Conservation (phyloP, 1,284 basidiomycete species). For the Puccinia sorghi region DNA sequence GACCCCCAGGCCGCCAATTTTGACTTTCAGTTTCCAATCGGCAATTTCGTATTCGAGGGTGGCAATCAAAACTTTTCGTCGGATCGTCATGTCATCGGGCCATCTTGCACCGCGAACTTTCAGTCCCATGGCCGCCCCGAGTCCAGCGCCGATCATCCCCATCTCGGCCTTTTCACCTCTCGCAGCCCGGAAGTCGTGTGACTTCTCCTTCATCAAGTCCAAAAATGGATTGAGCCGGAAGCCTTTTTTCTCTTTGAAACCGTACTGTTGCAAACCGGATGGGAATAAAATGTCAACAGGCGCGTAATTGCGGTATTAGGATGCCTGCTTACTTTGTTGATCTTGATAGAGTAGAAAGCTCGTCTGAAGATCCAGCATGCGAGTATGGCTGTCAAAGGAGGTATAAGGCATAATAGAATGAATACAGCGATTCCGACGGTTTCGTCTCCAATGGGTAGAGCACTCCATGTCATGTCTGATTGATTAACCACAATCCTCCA, state of each 20-base stretch:
- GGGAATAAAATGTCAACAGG: background rate
- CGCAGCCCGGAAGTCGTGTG: slow-evolving; percentile 18
- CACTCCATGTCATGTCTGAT: slow-evolving; percentile 70
- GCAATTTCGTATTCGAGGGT: slow-evolving; percentile 92
- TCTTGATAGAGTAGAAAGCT: slow-evolving; percentile 90
- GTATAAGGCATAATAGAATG: slow-evolving; percentile 74
- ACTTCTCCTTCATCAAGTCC: slow-evolving; percentile 43
- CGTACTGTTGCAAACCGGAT: slow-evolving; percentile 30
- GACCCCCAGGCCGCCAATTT: slow-evolving; percentile 92
- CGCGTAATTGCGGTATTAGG: background rate
- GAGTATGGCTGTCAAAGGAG: slow-evolving; percentile 75
- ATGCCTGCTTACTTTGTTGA: slow-evolving; percentile 66
- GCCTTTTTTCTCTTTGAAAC: slow-evolving; percentile 48
- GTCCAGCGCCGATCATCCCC: slow-evolving; percentile 40
- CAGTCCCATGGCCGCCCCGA: slow-evolving; percentile 44
- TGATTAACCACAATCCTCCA: slow-evolving; percentile 82
- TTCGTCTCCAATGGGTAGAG: slow-evolving; percentile 77
- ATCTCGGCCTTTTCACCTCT: slow-evolving; percentile 42
- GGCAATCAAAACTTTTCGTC: slow-evolving; percentile 82
- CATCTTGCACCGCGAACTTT: slow-evolving; percentile 67
- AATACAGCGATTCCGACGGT: slow-evolving; percentile 79
- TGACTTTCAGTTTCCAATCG: slow-evolving; percentile 94
- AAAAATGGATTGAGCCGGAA: slow-evolving; percentile 34
- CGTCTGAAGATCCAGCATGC: slow-evolving; percentile 86
- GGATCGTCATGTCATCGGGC: slow-evolving; percentile 85